These are phyloP conservation scores for Wickerhamomyces sp. DNA, from an alignment of 1,139 yeast genomes.

Conservation along the genomic window DNA sequence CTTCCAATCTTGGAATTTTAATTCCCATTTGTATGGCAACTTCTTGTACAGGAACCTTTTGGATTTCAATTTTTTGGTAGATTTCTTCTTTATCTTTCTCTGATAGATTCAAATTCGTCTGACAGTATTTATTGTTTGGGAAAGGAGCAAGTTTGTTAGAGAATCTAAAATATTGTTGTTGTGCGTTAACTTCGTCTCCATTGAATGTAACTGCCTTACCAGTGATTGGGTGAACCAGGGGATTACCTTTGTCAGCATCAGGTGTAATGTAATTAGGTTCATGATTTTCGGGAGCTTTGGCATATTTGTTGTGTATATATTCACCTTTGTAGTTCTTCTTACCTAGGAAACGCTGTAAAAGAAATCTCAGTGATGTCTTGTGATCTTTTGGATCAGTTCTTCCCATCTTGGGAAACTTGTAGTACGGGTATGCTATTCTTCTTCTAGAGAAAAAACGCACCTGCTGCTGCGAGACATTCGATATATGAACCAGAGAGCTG, in stretches of 20 bases:
- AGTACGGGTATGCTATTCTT: conserved; percentile 44
- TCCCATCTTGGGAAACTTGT: conserved; percentile 37
- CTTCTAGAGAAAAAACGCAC: conserved; percentile 37
- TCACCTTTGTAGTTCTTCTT: conserved; percentile 84
- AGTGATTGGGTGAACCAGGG: conserved; percentile 36
- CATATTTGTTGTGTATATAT: conserved; percentile 72
- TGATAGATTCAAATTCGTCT: conserved; percentile 60
- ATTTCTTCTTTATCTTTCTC: conserved; percentile 57
- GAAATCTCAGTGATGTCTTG: conserved; percentile 35
- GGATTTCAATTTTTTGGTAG: conserved; percentile 48
- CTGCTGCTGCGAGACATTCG: conserved; percentile 22
- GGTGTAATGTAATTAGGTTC: conserved; percentile 72
- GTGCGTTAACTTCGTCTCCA: conserved; percentile 13
- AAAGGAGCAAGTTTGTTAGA: conserved; percentile 61
- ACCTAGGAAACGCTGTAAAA: conserved; percentile 39
- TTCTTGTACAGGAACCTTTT: conserved; percentile 59
- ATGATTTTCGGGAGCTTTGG: conserved; percentile 67
- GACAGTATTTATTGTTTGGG: conserved; percentile 67
- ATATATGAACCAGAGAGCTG: neutral
- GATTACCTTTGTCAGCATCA: conserved; percentile 41
- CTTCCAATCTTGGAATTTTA: conserved; percentile 83
- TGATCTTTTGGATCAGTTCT: conserved; percentile 39
- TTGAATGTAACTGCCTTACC: conserved; percentile 25
- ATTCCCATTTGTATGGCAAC: conserved; percentile 78
- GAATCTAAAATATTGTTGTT: conserved; percentile 26